Percentiles rank a stretch among this genome's conserved stretches.
phyloP scores from a whole-genome alignment of 495 filamentous ascomycete genomes.

The Penicillium subrubescens region DNA sequence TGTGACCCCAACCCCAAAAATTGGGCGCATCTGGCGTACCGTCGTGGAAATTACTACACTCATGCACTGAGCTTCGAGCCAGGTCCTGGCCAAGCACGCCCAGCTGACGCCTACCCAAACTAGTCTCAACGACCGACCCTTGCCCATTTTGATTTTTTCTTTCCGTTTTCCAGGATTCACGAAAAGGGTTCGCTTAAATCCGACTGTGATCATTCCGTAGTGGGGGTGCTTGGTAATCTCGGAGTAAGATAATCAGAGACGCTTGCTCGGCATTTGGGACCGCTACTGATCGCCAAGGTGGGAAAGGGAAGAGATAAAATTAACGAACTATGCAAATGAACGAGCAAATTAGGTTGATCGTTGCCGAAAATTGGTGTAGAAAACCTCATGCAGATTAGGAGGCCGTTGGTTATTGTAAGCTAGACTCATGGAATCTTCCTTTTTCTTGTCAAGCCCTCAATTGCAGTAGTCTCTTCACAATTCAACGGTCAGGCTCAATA shows the following conservation, averaged over 20 bases:
- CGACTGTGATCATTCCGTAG: neutral
- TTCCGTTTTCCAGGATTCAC: neutral
- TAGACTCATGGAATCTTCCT: too few species aligned
- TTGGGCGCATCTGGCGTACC: neutral
- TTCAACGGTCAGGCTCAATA: neutral
- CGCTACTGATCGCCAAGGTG: neutral
- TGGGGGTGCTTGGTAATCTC: neutral
- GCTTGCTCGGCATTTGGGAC: neutral
- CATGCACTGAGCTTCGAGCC: neutral
- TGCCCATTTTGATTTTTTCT: neutral
- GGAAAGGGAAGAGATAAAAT: neutral
- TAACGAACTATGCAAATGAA: neutral
- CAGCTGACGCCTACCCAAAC: neutral
- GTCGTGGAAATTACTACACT: neutral
- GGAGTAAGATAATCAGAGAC: neutral
- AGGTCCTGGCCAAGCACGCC: neutral
- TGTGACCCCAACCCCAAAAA: neutral
- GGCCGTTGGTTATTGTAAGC: too few species aligned
- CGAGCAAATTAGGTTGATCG: neutral
- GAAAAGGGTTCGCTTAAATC: neutral
- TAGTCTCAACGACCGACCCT: neutral
- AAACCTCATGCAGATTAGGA: neutral
- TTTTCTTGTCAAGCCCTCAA: too few species aligned
- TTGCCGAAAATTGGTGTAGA: neutral
- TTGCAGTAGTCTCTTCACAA: neutral